A percentile compares a stretch with the other conserved stretches of the same genome.
These are phyloP conservation scores for Pterocarpus macrocarpus DNA, from an alignment of 306 rosid species.

Conservation along the genomic window DNA sequence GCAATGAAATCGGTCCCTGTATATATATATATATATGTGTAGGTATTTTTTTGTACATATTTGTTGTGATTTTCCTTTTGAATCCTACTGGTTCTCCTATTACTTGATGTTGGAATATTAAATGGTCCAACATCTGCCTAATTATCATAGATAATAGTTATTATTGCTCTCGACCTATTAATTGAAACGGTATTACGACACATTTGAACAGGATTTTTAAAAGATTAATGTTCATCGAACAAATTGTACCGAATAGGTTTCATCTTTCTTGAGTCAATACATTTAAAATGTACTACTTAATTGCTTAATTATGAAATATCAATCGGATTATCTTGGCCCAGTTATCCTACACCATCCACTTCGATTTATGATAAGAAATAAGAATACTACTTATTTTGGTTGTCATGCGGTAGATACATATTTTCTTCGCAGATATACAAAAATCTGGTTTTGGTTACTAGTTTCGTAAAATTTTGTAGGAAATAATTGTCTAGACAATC, in stretches of 20 bases:
- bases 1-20: slow-evolving; percentile 41
- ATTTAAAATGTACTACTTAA: not conserved
- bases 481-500: too few species aligned
- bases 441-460: too few species aligned
- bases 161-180: slow-evolving; percentile 1
- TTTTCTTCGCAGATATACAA: too few species aligned
- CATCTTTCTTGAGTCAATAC: not conserved
- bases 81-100: not conserved
- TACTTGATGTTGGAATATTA: slow-evolving; percentile 8
- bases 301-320: too few species aligned
- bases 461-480: too few species aligned
- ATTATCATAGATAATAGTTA: not conserved
- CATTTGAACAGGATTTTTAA: slow-evolving; percentile 15
- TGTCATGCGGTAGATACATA: too few species aligned
- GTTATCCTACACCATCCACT: not conserved
- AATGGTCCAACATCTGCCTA: slow-evolving; percentile 9
- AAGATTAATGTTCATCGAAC: not conserved
- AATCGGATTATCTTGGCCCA: not conserved
- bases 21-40: not conserved
- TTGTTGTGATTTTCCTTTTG: slow-evolving; percentile 41
- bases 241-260: not conserved
- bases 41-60: slow-evolving; percentile 43
- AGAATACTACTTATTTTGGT: not conserved
- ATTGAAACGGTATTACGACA: slow-evolving; percentile 32
- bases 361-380: not conserved